phyloP scores from a whole-genome alignment of 2,329 filamentous ascomycete genomes.

The Pseudocercospora eumusae region DNA sequence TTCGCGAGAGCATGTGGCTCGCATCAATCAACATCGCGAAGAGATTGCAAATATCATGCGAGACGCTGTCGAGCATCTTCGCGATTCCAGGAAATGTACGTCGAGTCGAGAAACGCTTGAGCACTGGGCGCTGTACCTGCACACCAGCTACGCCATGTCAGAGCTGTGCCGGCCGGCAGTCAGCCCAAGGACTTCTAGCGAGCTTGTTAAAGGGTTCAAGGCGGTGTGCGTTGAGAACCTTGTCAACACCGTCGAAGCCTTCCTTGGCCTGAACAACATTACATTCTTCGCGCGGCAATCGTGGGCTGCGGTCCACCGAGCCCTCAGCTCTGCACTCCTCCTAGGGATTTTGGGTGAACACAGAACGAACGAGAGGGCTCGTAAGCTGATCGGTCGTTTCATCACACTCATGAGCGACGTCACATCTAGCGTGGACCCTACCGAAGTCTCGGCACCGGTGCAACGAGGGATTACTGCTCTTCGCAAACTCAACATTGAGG shows the following conservation, averaged over 20 bases:
- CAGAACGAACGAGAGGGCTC: constrained; percentile 52
- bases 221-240: constrained; percentile 59
- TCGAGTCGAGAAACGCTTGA: constrained; percentile 58
- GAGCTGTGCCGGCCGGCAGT: constrained; percentile 64
- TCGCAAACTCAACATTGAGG: constrained; percentile 43
- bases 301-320: constrained; percentile 41
- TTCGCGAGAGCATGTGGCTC: constrained; percentile 53
- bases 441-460: constrained; percentile 52
- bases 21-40: constrained; percentile 59
- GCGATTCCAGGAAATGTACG: constrained; percentile 54
- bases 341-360: constrained; percentile 48
- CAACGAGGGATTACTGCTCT: constrained; percentile 51
- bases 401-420: constrained; percentile 51
- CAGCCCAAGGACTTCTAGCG: constrained; percentile 52
- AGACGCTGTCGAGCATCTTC: constrained; percentile 60
- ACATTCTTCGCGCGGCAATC: constrained; percentile 44
- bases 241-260: constrained; percentile 59
- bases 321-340: constrained; percentile 44
- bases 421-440: constrained; percentile 50
- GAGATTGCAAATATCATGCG: constrained; percentile 59
- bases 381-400: constrained; percentile 49
- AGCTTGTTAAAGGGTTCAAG: constrained; percentile 52
- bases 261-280: constrained; percentile 60
- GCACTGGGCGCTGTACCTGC: constrained; percentile 61
- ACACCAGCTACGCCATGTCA: constrained; percentile 63